Base-by-base conservation (phyloP, 495 filamentous ascomycete species). In the Thermothielavioides terrestris region DNA sequence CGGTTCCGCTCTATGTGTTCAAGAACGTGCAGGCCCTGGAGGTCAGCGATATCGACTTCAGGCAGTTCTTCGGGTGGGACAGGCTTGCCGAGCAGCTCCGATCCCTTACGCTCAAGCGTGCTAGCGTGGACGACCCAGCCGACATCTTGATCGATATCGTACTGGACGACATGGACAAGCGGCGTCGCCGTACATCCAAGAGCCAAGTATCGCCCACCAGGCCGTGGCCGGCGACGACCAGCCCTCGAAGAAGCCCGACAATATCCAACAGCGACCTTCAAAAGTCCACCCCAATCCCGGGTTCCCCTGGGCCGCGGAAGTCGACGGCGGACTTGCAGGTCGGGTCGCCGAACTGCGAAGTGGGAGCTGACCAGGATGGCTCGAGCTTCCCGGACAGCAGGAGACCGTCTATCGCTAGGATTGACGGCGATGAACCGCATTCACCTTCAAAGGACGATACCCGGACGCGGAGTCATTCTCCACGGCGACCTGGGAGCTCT, bases 31-130 rank as follows among this genome's bases (percentile, higher is more conserved):
- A 88, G 66, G 82, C 86, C 9, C 74, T 98, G 56, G 92, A 97
- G 68, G 88, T 98, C 36, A 88, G 82, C 67, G 89, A 95, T 64
- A 82, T 96, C 62, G 92, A 97, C 68, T 94, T 94, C 62, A 82
- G 92, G 53, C 90, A 94, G 54, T 95, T 97, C 68, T 95, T 86
- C 65, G 92, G 92, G 36, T 98, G 92, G 92, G 92, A 97, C 66
- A 79, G 84, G 50, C 62, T 96, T 50, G 84, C 92, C 1, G 92
- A 98, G 62, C 88, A 95, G 67, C 75, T 97, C 39, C 80, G 89
- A 47, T 91, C 86, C 49, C 72, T 98, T 52, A 86, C 85, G n/a
- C 74, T 98, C 54, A 95, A 89, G 68, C 80, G 88, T 55, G 89
- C 86, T 22, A 78, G 82, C 54, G 71, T 97, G 30, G 90, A 96